These are phyloP conservation scores for Pseudonitzschia delicatissima DNA, from an alignment of 108 stramenopile genomes.

Conservation along the genomic window DNA sequence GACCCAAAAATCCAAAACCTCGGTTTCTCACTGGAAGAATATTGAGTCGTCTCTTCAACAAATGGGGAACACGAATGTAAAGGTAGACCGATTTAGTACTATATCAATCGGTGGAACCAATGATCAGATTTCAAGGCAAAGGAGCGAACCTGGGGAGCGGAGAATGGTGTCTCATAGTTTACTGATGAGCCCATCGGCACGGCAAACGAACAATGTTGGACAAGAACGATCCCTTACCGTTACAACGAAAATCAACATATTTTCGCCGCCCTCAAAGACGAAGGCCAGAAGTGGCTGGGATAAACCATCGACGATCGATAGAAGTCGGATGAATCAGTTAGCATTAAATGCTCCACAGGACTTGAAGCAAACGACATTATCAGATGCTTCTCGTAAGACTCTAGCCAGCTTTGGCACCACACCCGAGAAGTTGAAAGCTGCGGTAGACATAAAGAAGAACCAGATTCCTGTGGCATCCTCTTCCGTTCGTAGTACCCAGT, in stretches of 20 bases:
- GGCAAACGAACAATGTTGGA: neutral
- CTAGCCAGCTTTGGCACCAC: constrained; percentile 70
- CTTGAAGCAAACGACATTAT: constrained; percentile 46
- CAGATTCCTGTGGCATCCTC: constrained; percentile 15
- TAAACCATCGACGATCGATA: constrained; percentile 28
- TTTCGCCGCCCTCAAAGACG: constrained; percentile 29
- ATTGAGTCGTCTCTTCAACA: constrained; percentile 18
- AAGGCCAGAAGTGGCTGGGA: constrained; percentile 35
- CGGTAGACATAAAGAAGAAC: constrained; percentile 36
- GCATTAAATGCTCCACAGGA: constrained; percentile 32
- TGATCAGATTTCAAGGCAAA: neutral
- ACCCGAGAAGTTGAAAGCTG: constrained; percentile 59
- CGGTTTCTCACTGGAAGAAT: constrained; percentile 15
- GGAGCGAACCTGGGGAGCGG: neutral
- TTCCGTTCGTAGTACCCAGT: neutral
- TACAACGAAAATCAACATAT: constrained; percentile 4
- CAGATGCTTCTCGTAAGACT: constrained; percentile 51
- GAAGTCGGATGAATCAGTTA: constrained; percentile 10
- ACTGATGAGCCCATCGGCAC: neutral
- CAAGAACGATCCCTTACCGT: neutral
- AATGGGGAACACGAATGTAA: constrained; percentile 2
- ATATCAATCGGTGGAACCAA: neutral
- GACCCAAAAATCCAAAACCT: neutral
- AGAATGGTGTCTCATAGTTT: neutral
- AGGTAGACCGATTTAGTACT: constrained; percentile 8